phyloP scores from a whole-genome alignment of 2,329 filamentous ascomycete genomes.

The Neopestalotiopsis sp. region DNA sequence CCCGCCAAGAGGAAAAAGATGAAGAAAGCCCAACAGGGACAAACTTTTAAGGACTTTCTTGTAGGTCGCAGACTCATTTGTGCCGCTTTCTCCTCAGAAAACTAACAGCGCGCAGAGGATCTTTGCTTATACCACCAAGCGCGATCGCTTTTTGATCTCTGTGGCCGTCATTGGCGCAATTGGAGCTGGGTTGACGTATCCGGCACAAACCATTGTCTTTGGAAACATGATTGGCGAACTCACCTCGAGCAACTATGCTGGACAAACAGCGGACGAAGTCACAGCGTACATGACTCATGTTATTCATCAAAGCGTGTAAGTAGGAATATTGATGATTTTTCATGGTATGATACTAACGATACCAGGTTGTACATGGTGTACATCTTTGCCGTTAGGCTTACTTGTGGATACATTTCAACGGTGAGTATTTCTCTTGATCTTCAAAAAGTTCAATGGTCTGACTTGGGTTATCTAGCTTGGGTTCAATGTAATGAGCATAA shows the following conservation, averaged over 20 bases:
- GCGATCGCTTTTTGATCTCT: conserved; percentile 31
- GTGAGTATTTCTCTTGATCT: conserved; percentile 38
- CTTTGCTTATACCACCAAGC: conserved; percentile 35
- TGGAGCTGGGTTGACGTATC: conserved; percentile 35
- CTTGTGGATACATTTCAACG: conserved; percentile 66
- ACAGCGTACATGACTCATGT: conserved; percentile 37
- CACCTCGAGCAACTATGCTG: conserved; percentile 35
- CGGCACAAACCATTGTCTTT: conserved; percentile 63
- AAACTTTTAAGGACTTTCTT: conserved; percentile 29
- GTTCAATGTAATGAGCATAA: conserved; percentile 66
- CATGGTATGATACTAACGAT: background rate
- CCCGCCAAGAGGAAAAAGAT: conserved; percentile 18
- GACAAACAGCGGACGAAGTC: conserved; percentile 22
- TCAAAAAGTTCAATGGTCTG: background rate
- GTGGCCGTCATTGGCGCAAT: conserved; percentile 31
- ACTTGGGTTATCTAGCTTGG: conserved; percentile 46
- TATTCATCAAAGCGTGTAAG: conserved; percentile 52
- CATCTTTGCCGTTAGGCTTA: conserved; percentile 71
- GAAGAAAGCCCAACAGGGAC: conserved; percentile 26
- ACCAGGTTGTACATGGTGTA: conserved; percentile 71
- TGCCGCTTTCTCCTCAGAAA: background rate
- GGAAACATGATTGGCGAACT: conserved; percentile 56
- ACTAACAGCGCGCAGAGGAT: conserved; percentile 23
- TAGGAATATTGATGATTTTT: background rate
- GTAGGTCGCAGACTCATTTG: conserved; percentile 24